These are phyloP conservation scores for Collybiopsis luxurians DNA, from an alignment of 768 basidiomycete species.

Conservation along the genomic window DNA sequence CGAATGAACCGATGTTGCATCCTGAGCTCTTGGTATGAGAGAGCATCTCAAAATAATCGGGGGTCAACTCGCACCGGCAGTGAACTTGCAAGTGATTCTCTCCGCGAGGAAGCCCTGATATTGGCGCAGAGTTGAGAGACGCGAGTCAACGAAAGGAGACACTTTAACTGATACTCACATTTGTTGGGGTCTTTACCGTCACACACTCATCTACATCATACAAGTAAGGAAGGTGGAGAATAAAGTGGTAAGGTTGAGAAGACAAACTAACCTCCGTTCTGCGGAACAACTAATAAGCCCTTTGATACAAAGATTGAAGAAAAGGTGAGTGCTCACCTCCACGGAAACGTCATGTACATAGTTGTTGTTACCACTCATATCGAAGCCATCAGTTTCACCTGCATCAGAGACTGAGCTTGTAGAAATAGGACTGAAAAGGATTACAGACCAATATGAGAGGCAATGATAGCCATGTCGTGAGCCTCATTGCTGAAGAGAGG, in stretches of 20 bases:
- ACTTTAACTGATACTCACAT: too few relatives aligned
- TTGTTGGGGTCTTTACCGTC: conserved; percentile 29
- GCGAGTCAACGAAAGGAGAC: neutral
- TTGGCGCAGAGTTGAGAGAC: neutral
- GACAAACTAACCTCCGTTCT: conserved; percentile 4
- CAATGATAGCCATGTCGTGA: conserved; percentile 21
- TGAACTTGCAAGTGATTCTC: conserved; percentile 16
- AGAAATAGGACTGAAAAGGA: neutral
- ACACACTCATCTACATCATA: conserved; percentile 26
- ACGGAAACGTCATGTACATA: conserved; percentile 31
- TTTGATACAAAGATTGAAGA: neutral
- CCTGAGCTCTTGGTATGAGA: neutral
- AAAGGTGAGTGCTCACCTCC: conserved; percentile 13
- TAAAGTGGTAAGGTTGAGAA: neutral
- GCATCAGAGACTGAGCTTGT: neutral
- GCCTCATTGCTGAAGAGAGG: conserved; percentile 13
- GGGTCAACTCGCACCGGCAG: conserved; percentile 4
- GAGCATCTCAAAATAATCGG: neutral
- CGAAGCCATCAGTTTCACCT: conserved; percentile 22
- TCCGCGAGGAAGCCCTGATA: conserved; percentile 16
- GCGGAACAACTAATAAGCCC: neutral
- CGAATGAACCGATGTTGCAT: conserved; percentile 23
- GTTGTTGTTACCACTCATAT: conserved; percentile 24
- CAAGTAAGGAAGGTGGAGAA: too few relatives aligned
- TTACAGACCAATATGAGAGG: conserved; percentile 17